Evolutionary conservation across 2,329 filamentous ascomycete species (phyloP), one percentile per base, ranked within the genome.

Genomic region (Helminthosporium solani): DNA sequence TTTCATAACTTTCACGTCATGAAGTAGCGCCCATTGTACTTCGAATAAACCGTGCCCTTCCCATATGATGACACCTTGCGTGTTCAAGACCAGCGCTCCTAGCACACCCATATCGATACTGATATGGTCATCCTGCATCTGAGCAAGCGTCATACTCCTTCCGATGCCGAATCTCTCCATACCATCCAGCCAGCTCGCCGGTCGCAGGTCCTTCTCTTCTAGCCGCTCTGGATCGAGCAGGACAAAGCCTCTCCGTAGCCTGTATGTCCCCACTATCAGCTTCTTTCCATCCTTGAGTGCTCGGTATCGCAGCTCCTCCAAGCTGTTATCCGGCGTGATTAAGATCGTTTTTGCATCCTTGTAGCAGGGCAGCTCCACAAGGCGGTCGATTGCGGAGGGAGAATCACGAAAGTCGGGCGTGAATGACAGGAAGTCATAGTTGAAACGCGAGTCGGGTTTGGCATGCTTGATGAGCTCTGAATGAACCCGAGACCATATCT

Each of bases 41-140:
- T 75, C 73, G 35, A 75, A 75, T 35, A 70, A 65, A 9, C 70
- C 66, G 36, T 69, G 64, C 0, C 71, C 72, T 47, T 73, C 73
- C 30, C 71, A 71, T 20, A 75, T 63, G 6, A 70, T 54, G 3
- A 74, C 56, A 0, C 73, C 73, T n/a, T 57, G 40, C 21, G 51
- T 44, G 18, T 66, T 73, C 56, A 75, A 70, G 2, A 68, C 72
- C 9, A 72, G 62, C 0, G 68, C 71, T 1, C 74, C 73, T 0
- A 69, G 70, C 9, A 71, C 66, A 48, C 73, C 71, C 42, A 75
- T 38, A 19, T 67, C 67, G 7, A 73, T 54, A 12, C 45, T 47
- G 1, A 64, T 36, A 1, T 53, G 51, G 30, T 66, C 48, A 9
- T 64, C 58, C 4, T 57, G 53, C 35, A 75, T 56, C 33, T 75